Percentiles rank a stretch among this genome's conserved stretches.
Conservation (phyloP, 1,284 basidiomycete genomes). For the Apiotrichum gracile region DNA sequence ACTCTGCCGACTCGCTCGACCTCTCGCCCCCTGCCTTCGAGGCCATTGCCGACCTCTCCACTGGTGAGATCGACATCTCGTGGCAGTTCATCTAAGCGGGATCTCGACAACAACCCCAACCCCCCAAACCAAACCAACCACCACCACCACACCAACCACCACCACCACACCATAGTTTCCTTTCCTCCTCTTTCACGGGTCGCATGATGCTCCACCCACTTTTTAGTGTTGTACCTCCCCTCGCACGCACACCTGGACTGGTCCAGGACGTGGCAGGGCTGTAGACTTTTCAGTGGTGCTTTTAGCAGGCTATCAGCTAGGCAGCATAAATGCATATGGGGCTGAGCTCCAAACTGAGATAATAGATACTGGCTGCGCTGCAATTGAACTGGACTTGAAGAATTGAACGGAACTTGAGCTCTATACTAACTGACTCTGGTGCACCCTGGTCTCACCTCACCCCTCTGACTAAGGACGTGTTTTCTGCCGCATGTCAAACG, state of each 20-base stretch:
- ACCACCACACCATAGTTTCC: not conserved
- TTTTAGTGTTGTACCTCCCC: not conserved
- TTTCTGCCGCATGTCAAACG: no score
- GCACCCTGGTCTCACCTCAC: no score
- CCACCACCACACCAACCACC: not conserved
- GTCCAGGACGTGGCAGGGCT: not conserved
- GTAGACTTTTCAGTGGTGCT: not conserved
- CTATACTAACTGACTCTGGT: no score
- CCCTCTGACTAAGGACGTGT: no score
- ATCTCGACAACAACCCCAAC: not conserved
- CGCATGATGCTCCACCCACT: not conserved
- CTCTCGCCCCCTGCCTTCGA: constrained; percentile 70
- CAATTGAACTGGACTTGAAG: not conserved
- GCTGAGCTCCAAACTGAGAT: not conserved
- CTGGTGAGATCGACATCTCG: constrained; percentile 40
- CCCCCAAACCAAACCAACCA: not conserved
- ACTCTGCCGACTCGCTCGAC: constrained; percentile 59
- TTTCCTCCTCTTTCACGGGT: not conserved
- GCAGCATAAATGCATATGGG: not conserved
- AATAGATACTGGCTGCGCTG: not conserved
- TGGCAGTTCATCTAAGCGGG: constrained; percentile 46
- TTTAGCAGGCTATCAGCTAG: not conserved
- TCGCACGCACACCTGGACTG: not conserved
- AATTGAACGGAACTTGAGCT: not conserved
- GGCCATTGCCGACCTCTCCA: constrained; percentile 51